Base-by-base conservation (phyloP, 2,329 filamentous ascomycete genomes). In the Paraconiothyrium sp. region DNA sequence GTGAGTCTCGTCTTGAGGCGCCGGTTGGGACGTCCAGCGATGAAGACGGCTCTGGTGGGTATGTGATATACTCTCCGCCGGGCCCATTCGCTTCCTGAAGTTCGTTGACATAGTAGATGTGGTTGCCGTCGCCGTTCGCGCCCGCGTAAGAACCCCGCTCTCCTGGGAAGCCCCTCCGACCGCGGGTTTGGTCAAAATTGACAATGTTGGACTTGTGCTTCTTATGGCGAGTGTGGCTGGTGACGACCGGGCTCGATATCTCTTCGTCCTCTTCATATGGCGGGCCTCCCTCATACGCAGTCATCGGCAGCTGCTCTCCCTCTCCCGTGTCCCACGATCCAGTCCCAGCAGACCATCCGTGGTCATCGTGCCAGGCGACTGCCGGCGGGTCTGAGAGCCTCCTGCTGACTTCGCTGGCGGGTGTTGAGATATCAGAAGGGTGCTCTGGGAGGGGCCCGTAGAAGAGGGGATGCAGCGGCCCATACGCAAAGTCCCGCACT, bases 181-280 rank as follows among this genome's bases (percentile, higher is more conserved):
- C 76, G 1, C 76, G 71, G 1, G 74, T 78, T 44, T 78, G 74
- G 58, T 80, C 78, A 55, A 79, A 79, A 51, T 78, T 75, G 59
- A 78, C 76, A 60, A 77, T 72, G 67, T 80, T 79, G 13, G 78
- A 80, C 61, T 80, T 96, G 80, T 94, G 90, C 79, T 95, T 97
- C 74, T 91, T 90, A 78, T 97, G 93, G 60, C 92, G 86, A 43
- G 91, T 91, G 52, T 76, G 73, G 67, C 91, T 92, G 14, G 94
- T 92, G 20, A 97, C 92, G 16, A 90, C 86, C 0, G 94, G 94
- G 75, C 93, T 97, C 73, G 95, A 92, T 47, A 97, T 85, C 78
- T 98, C 95, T 71, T 98, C 93, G 73, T 98, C 94, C 80, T 97
- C 94, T 78, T 93, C 97, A 82, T 93, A 98, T 2, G 94, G 94